phyloP scores from a whole-genome alignment of 2,329 filamentous ascomycete genomes.

The Colletotrichum tropicale region DNA sequence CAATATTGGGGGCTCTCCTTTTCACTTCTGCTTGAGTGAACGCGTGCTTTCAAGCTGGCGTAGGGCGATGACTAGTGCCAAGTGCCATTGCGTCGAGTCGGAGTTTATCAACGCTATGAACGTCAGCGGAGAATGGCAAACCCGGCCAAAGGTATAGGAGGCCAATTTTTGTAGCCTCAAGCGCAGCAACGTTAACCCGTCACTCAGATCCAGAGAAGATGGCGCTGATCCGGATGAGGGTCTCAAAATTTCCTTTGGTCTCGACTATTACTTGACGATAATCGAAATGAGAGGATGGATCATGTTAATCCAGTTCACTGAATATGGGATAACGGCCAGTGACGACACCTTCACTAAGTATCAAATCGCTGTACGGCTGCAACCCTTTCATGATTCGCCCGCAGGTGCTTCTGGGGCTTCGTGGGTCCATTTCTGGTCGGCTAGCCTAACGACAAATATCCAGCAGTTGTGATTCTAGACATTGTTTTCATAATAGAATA shows the following conservation, averaged over 20 bases:
- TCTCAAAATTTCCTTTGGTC: too few relatives aligned
- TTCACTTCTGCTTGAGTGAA: not conserved
- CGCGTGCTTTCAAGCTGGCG: not conserved
- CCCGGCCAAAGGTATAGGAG: not conserved
- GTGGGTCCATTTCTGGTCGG: not conserved
- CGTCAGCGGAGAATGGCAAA: not conserved
- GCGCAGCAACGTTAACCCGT: not conserved
- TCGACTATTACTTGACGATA: not conserved
- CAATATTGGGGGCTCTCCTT: not conserved
- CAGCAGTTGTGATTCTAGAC: not conserved
- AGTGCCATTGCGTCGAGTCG: fast-evolving
- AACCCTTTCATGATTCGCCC: not conserved
- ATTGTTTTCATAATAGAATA: not conserved
- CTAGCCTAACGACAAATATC: not conserved
- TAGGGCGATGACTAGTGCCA: not conserved
- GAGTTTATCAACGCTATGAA: not conserved
- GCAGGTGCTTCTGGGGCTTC: not conserved
- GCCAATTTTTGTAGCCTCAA: not conserved
- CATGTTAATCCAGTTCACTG: not conserved
- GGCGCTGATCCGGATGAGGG: too few relatives aligned
- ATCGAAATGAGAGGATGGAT: not conserved
- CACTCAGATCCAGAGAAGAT: not conserved
- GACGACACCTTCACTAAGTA: not conserved
- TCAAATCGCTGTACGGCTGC: not conserved
- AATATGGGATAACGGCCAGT: not conserved